These are phyloP conservation scores for Wallemia mellicola DNA, from an alignment of 1,284 basidiomycete genomes.

Conservation along the genomic window DNA sequence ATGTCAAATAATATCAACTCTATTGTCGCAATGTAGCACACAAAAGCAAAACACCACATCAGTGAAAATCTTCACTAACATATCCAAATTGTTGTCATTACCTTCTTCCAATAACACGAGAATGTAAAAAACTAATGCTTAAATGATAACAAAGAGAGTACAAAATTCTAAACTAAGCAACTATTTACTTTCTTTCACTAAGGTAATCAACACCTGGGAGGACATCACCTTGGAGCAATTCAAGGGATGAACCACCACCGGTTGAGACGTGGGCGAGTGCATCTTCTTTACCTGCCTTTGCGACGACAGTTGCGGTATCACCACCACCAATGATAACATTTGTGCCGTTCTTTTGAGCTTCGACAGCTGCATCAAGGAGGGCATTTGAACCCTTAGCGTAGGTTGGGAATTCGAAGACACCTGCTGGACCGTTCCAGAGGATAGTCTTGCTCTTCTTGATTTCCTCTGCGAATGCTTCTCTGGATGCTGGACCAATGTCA, in stretches of 20 bases:
- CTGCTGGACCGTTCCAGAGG: constrained; percentile 94
- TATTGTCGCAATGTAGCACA: background rate
- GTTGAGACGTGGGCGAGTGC: constrained; percentile 87
- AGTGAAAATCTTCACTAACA: too few relatives aligned
- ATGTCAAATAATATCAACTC: background rate
- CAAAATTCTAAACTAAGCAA: background rate
- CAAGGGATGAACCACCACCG: constrained; percentile 81
- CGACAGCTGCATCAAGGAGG: constrained; percentile 58
- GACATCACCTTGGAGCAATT: constrained; percentile 88
- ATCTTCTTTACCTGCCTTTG: constrained; percentile 49
- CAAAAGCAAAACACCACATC: background rate
- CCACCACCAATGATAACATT: constrained; percentile 85
- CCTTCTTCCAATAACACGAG: too few relatives aligned
- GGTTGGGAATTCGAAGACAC: constrained; percentile 85
- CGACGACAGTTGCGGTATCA: constrained; percentile 72
- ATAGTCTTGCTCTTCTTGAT: constrained; percentile 81
- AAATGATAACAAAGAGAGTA: background rate
- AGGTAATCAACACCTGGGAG: background rate
- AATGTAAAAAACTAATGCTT: background rate
- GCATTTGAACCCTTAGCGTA: constrained; percentile 64
- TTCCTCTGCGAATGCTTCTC: constrained; percentile 43
- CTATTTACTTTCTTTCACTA: background rate
- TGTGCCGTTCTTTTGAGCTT: constrained; percentile 58
- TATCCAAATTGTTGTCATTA: too few relatives aligned
- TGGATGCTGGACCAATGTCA: constrained; percentile 55